Base-by-base conservation (phyloP, 768 basidiomycete genomes). In the Mycena rosella region DNA sequence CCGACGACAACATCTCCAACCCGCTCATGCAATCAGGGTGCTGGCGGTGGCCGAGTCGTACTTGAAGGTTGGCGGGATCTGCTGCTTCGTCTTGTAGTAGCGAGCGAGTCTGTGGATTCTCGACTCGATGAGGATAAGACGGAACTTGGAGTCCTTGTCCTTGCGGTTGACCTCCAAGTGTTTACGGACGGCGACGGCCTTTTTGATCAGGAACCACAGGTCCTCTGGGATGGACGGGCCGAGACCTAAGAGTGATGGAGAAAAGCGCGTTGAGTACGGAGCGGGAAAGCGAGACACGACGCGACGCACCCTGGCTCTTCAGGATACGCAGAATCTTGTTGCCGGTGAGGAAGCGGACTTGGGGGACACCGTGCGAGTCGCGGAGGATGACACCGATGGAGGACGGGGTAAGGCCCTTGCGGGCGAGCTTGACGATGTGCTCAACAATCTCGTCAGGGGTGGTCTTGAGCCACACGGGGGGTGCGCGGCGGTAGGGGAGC, bases 241-340 rank as follows among this genome's bases (percentile, higher is more conserved):
- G 85, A 99, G 93, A 84, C 95, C 96, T 97, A 65, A 27, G 14
- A 44, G 7, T 8, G 55, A 14, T 36, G 47, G 49, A 68, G 60
- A 71, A 60, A 60, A 36, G 60, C n/a, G 44, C 32, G 42, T 74
- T 74, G 74, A 61, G 77, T 80, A 77, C 80, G 42, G 49, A 44
- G 64, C 22, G 3, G 47, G 27, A 18, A 17, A 30, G 49, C 47
- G 4, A 30, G 30, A 54, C 59, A 29, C 45, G 45, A 14, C 52
- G 67, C 60, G 32, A 82, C 90, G 82, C 81, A 95, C 97, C 95
- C 74, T 95, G 88, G 71, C 91, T 88, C 87, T 98, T 99, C 82
- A 99, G 86, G 84, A 98, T 95, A 86, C 97, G 91, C 76, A 98
- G 91, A 78, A 99, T 98, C 89, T 98, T 99, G 93, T 98, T 98